These are phyloP conservation scores for Phlebiopsis flavidoalba DNA, from an alignment of 768 basidiomycete genomes.

Conservation along the genomic window DNA sequence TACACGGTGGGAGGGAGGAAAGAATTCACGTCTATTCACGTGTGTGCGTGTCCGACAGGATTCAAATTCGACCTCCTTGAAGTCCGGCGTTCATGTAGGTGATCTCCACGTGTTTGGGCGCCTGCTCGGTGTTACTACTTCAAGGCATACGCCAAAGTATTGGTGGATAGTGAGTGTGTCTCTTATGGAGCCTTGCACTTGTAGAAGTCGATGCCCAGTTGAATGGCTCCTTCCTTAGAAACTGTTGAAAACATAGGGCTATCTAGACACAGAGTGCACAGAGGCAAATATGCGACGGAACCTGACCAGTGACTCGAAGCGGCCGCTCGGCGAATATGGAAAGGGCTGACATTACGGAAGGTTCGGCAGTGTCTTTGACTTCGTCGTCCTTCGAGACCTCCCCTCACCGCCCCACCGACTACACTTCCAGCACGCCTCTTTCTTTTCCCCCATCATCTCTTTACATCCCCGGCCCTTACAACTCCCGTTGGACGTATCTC, in stretches of 20 bases:
- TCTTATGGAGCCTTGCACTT: no score
- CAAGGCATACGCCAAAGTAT: no score
- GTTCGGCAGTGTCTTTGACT: constrained; percentile 10
- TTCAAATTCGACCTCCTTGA: no score
- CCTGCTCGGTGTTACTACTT: no score
- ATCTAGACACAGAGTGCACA: background rate
- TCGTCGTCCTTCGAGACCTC: background rate
- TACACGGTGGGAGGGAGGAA: background rate
- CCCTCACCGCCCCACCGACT: constrained; percentile 6
- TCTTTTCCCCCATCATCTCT: background rate
- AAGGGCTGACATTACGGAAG: constrained; percentile 11
- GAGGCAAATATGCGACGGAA: background rate
- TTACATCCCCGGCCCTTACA: background rate
- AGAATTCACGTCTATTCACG: background rate
- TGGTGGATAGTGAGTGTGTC: no score
- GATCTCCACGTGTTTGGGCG: no score
- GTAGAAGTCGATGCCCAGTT: no score
- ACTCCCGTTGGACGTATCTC: background rate
- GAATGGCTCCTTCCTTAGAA: no score
- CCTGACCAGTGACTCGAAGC: constrained; percentile 4
- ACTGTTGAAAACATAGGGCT: no score
- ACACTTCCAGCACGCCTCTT: constrained; percentile 1
- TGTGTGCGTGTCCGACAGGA: no score
- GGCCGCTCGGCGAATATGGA: constrained; percentile 6
- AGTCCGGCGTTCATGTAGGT: no score